Percentiles rank a stretch among this genome's conserved stretches.
Evolutionary conservation across 208 protist species (phyloP).

Genomic region (Phytomonas francai): DNA sequence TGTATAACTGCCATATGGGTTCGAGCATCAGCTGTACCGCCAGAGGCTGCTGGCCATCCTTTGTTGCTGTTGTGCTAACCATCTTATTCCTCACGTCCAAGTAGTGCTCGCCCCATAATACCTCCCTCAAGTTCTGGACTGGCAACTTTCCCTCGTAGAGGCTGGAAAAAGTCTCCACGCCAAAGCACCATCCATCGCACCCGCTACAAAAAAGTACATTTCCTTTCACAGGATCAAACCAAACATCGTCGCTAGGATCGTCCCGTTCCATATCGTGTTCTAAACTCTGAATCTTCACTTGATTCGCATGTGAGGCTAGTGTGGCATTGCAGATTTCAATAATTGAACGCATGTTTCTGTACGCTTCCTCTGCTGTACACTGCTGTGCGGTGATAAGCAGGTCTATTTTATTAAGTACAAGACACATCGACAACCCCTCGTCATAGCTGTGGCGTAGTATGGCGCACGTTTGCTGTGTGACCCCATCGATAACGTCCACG

Average conservation of each 20-base stretch:
- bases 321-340: slow-evolving; percentile 92
- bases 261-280: slow-evolving; percentile 74
- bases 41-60: slow-evolving; percentile 81
- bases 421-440: slow-evolving; percentile 91
- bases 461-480: slow-evolving; percentile 91
- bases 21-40: slow-evolving; percentile 96
- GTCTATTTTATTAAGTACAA: slow-evolving; percentile 99
- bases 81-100: slow-evolving; percentile 92
- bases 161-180: slow-evolving; percentile 82
- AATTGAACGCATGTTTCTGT: slow-evolving; percentile 90
- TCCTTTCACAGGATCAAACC: slow-evolving; percentile 94
- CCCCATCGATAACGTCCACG: slow-evolving; percentile 98
- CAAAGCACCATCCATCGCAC: slow-evolving; percentile 90
- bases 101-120: slow-evolving; percentile 97
- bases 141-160: slow-evolving; percentile 90
- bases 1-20: slow-evolving; percentile 95
- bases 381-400: slow-evolving; percentile 92
- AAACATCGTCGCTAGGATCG: slow-evolving; percentile 86
- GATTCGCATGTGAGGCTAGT: slow-evolving; percentile 73
- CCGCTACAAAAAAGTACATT: slow-evolving; percentile 98
- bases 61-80: slow-evolving; percentile 56
- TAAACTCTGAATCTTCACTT: slow-evolving; percentile 72
- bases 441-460: slow-evolving; percentile 95
- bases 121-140: slow-evolving; percentile 56
- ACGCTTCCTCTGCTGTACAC: slow-evolving; percentile 82